Percentiles rank a stretch among this genome's conserved stretches.
Evolutionary conservation across 345 rosid species (phyloP).

Genomic region (Ceriops tagal): DNA sequence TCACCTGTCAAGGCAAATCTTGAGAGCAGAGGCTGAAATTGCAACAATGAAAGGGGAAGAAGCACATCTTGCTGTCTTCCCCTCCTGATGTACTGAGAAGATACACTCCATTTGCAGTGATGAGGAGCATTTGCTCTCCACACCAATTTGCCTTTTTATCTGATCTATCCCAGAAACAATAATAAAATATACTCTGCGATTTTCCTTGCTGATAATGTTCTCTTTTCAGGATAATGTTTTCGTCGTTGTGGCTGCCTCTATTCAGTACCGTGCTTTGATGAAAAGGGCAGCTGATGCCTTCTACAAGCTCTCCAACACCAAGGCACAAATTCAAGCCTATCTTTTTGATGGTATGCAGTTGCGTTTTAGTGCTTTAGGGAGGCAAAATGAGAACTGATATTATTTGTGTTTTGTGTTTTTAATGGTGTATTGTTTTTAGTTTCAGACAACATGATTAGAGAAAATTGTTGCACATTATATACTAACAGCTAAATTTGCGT

Average conservation of each 20-base stretch:
- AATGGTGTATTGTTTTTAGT: neutral
- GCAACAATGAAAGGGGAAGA: no score
- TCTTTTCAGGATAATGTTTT: conserved; percentile 19
- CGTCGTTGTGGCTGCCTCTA: conserved; percentile 19
- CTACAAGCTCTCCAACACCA: conserved; percentile 2
- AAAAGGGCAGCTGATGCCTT: conserved; percentile 19
- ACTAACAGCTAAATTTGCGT: neutral
- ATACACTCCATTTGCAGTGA: no score
- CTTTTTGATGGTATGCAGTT: conserved; percentile 1
- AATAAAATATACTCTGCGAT: neutral
- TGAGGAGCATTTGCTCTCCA: no score
- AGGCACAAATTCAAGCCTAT: conserved; percentile 17
- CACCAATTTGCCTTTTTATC: no score
- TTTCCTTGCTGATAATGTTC: neutral
- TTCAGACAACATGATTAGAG: neutral
- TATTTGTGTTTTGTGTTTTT: no score
- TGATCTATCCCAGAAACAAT: no score
- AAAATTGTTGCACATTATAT: neutral
- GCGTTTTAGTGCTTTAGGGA: neutral
- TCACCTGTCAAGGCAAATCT: no score
- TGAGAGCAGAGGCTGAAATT: no score
- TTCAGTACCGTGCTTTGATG: conserved; percentile 21
- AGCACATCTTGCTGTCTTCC: no score
- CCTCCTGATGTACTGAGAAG: no score
- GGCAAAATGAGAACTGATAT: neutral